phyloP scores from a whole-genome alignment of 768 basidiomycete species.

The Psilocybe tampanensis region DNA sequence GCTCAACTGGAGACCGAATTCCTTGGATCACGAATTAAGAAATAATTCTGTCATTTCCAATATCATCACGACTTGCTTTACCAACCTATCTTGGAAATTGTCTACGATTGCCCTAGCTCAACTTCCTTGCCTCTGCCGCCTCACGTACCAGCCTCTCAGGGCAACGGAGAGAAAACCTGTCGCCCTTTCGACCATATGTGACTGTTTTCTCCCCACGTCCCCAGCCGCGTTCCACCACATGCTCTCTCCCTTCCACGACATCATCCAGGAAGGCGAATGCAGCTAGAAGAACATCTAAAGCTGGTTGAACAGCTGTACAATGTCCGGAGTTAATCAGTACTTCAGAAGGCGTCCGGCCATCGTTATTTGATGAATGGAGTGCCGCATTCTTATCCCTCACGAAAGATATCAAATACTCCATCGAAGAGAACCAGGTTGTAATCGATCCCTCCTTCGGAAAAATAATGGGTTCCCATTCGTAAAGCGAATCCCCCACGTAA shows the following conservation, averaged over 20 bases:
- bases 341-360: constrained; percentile 13
- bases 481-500: constrained; percentile 59
- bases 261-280: constrained; percentile 48
- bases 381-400: constrained; percentile 31
- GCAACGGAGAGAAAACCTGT: constrained; percentile 48
- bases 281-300: constrained; percentile 44
- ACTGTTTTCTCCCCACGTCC: constrained; percentile 41
- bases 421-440: constrained; percentile 45
- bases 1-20: constrained; percentile 69
- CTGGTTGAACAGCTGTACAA: constrained; percentile 44
- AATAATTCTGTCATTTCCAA: constrained; percentile 6
- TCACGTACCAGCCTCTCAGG: constrained; percentile 49
- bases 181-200: constrained; percentile 43
- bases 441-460: constrained; percentile 60
- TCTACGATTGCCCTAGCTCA: neutral
- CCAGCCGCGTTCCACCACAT: constrained; percentile 30
- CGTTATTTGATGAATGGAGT: neutral
- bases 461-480: constrained; percentile 57
- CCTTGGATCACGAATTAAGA: constrained; percentile 34
- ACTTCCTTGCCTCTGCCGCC: constrained; percentile 18
- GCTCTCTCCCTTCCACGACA: constrained; percentile 38
- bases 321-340: constrained; percentile 54
- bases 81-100: neutral
- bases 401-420: constrained; percentile 45
- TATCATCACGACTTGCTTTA: neutral